Evolutionary conservation across 495 filamentous ascomycete species (phyloP).

Genomic region (Neurospora tetraspora): DNA sequence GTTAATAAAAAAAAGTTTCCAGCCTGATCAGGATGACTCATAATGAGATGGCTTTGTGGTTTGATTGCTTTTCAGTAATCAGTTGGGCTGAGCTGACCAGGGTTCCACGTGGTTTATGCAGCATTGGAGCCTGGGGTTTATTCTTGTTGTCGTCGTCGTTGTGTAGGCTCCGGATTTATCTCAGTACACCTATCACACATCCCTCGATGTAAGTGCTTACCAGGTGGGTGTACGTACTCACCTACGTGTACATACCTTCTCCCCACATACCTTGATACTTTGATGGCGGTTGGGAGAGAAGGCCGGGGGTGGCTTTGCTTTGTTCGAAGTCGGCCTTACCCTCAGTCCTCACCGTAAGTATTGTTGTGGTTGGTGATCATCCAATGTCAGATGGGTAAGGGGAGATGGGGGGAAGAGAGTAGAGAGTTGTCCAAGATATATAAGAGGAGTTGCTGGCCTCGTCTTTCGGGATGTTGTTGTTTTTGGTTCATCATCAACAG

Average conservation of each 20-base stretch:
- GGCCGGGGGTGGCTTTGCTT: neutral
- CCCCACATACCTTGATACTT: no score
- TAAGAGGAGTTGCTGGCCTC: neutral
- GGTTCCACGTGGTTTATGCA: neutral
- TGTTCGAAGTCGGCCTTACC: neutral
- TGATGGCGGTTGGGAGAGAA: neutral
- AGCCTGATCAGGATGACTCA: neutral
- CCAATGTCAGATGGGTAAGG: neutral
- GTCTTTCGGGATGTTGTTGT: neutral
- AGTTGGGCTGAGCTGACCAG: neutral
- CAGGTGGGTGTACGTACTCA: no score
- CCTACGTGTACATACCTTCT: no score
- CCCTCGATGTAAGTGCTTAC: no score
- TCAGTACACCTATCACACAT: no score
- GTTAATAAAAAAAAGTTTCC: no score
- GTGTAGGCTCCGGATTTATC: neutral
- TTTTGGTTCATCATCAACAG: neutral
- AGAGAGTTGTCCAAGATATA: neutral
- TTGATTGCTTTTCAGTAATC: neutral
- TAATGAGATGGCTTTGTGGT: neutral
- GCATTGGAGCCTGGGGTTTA: neutral
- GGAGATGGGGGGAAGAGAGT: neutral
- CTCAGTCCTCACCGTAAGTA: neutral
- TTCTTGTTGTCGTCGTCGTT: neutral
- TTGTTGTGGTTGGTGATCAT: neutral